Conservation (phyloP, 768 basidiomycete species). For the Mycena rebaudengoi region DNA sequence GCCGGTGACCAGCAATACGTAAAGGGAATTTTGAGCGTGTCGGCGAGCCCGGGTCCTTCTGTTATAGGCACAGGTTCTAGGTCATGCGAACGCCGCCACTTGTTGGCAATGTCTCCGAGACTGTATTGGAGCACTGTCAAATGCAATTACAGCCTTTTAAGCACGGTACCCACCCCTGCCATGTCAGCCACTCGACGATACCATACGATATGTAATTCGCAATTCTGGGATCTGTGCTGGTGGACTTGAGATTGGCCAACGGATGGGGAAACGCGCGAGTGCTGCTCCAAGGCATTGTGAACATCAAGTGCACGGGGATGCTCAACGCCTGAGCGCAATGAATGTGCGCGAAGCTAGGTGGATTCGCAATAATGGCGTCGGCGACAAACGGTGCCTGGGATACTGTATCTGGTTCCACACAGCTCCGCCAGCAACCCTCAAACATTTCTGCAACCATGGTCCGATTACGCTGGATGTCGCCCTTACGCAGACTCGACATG, state of each 20-base stretch:
- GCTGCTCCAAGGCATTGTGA: conserved; percentile 35
- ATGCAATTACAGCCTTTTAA: neutral
- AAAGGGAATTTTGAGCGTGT: conserved; percentile 49
- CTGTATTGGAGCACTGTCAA: conserved; percentile 32
- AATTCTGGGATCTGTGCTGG: conserved; percentile 47
- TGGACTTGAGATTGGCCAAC: conserved; percentile 49
- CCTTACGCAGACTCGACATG: conserved; percentile 47
- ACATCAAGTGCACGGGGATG: conserved; percentile 38
- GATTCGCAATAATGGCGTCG: conserved; percentile 57
- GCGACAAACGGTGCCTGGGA: conserved; percentile 47
- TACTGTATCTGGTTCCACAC: conserved; percentile 42
- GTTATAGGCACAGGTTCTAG: conserved; percentile 44
- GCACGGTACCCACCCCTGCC: conserved; percentile 43
- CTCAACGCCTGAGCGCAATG: conserved; percentile 56
- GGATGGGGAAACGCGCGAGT: conserved; percentile 53
- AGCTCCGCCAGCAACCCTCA: conserved; percentile 51
- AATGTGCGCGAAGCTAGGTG: conserved; percentile 55
- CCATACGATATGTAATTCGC: conserved; percentile 54
- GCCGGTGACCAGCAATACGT: conserved; percentile 53
- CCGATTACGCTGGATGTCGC: conserved; percentile 53
- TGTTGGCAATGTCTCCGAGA: conserved; percentile 53
- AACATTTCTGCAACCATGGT: conserved; percentile 52
- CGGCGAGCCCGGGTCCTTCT: conserved; percentile 45
- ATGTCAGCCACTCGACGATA: conserved; percentile 52
- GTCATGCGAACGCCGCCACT: conserved; percentile 46